Base-by-base conservation (phyloP, 495 filamentous ascomycete species). In the Aspergillus egyptiacus region DNA sequence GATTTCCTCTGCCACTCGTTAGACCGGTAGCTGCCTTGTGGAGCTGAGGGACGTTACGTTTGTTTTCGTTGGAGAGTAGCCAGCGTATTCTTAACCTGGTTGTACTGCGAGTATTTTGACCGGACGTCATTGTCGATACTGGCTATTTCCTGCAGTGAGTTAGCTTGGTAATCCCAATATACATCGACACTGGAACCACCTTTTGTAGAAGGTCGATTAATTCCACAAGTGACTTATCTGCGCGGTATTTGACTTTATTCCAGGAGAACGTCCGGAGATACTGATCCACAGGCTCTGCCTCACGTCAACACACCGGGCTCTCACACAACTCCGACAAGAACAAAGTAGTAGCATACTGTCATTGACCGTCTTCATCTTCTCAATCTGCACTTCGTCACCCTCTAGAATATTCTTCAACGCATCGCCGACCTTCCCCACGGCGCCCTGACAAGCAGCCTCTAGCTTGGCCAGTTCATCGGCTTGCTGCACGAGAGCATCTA, bases 221-320 rank as follows among this genome's bases (percentile, higher is more conserved):
- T 56, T 96, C 90, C 18, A 81, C 78, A 40, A 98, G 72, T 24
- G 93, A 77, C 64, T 85, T 91, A 64, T 98, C 93, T 44, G 87
- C 86, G 43, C 91, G 82, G 64, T 97, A 98, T 66, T 95, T 91
- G 63, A 91, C 85, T 65, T 91, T 96, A 66, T 97, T 96, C 93
- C 93, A 98, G 44, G 77, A 76, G 68, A 96, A 98, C 7, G 80
- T 80, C 58, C 84, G 81, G 28, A 98, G 73, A 64, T 98, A 98
- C 58, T 91, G 85, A 57, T 95, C 93, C 42, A 87, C 90, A 28
- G 93, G 91, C 62, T 95, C 91, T 96, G 54, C 15, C 13, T 14
- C 22, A 53, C 19, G 38, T 61, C 48, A 55, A 41, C 35, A 5
- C 42, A 39, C 19, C n/a, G n/a, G n/a, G n/a, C n/a, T n/a, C n/a